Evolutionary conservation across 176 grass and related monocot species (phyloP), one percentile per base, ranked within the genome.

Genomic region (Musa troglodytarum): DNA sequence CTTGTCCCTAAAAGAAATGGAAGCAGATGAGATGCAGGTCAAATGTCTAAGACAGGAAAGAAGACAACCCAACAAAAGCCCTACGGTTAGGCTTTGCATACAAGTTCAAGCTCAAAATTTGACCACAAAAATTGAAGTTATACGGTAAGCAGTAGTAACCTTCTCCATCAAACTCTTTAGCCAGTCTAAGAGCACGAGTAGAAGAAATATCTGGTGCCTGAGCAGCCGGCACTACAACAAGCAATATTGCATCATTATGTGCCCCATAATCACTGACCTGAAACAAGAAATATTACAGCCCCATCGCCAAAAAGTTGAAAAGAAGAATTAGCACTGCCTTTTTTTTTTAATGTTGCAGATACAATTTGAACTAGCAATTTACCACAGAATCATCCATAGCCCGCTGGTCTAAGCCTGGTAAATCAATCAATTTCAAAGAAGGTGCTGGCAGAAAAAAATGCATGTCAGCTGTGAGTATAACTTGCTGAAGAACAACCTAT

Each of bases 401-500:
- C 59, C 95, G 82, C 84, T 99, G 95, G 78, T 99, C 90, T 80
- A 99, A 86, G 54, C 95, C 95, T 63, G 95, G 95, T 80, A 99
- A 87, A 84, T 99, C 95, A 56, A 92, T 86, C 81, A 99, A 89
- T 77, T 99, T 99, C 55, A 99, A 65, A 22, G 95, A 87, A 77
- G 95, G 95, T 79, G 95, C 95, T 99, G 90, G 76, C 71, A 58
- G 82, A 80, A 63, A 0, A 81, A 77, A 75, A 69, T 72, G 6
- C 28, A 88, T 15, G 54, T 2, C 68, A 19, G 71, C 49, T 19
- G 68, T 65, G 62, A 65, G 62, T 65, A 26, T 25, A 26, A 20
- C 62, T 65, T 23, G 6, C 34, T 43, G 34, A 43, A 43, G 34
- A 43, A 43, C 34, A 43, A 43, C 34, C 6, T 43, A 6, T 43